phyloP scores from a whole-genome alignment of 192 early-diverging fungal species.

The Coemansia sp. region DNA sequence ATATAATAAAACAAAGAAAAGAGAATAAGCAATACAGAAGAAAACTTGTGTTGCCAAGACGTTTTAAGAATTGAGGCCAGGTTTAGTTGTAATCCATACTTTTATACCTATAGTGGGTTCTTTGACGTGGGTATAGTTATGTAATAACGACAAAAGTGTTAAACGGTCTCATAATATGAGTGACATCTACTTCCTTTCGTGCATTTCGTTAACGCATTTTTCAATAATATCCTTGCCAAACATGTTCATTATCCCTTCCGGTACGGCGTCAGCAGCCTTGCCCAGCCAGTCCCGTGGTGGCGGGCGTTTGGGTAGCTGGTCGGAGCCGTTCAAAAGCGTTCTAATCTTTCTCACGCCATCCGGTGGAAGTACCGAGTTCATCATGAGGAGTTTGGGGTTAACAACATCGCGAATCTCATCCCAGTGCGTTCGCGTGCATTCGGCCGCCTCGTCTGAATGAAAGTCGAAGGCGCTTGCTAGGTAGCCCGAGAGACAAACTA shows the following conservation, averaged over 20 bases:
- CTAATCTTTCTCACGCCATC: slow-evolving; percentile 10
- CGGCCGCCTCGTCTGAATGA: slow-evolving; percentile 25
- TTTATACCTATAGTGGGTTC: too few species aligned
- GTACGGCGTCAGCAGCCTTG: slow-evolving; percentile 32
- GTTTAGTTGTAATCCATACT: too few species aligned
- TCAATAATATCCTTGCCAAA: slow-evolving; percentile 42
- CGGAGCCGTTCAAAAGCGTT: slow-evolving; percentile 12
- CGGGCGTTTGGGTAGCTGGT: slow-evolving; percentile 19
- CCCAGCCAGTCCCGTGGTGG: slow-evolving; percentile 31
- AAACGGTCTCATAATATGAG: too few species aligned
- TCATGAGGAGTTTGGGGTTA: slow-evolving; percentile 30
- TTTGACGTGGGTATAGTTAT: too few species aligned
- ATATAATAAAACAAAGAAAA: too few species aligned
- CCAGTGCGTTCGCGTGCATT: slow-evolving; percentile 33
- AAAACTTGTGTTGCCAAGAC: too few species aligned
- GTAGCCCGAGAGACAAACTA: background rate
- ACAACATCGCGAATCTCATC: slow-evolving; percentile 21
- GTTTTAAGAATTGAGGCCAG: too few species aligned
- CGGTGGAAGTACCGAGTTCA: slow-evolving; percentile 12
- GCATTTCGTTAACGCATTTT: slow-evolving; percentile 24
- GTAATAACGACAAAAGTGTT: background rate
- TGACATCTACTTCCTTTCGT: background rate
- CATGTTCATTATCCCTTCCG: slow-evolving; percentile 20
- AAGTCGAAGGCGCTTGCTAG: slow-evolving; percentile 19
- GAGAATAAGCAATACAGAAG: too few species aligned